These are phyloP conservation scores for Xylariales sp. DNA, from an alignment of 2,329 filamentous ascomycete species.

Conservation along the genomic window DNA sequence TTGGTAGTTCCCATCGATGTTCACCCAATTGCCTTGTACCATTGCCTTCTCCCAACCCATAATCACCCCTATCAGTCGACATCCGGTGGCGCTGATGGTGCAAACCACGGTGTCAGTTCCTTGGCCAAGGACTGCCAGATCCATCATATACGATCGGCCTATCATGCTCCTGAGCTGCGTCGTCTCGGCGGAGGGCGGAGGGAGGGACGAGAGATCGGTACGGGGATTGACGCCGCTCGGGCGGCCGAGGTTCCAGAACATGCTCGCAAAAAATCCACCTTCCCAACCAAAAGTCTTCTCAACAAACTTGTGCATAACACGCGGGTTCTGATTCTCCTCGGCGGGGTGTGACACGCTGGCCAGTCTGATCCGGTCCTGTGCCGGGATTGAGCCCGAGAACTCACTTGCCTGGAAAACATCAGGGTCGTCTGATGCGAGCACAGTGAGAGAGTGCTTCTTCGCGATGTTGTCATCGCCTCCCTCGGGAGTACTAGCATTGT, in stretches of 20 bases:
- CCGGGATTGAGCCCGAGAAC: constrained; percentile 52
- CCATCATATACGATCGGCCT: constrained; percentile 76
- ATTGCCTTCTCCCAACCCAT: constrained; percentile 76
- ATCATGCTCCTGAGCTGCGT: constrained; percentile 68
- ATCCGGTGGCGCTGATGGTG: constrained; percentile 68
- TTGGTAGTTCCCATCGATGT: constrained; percentile 68
- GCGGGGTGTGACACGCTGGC: constrained; percentile 55
- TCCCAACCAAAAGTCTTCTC: constrained; percentile 83
- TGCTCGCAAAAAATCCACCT: constrained; percentile 75
- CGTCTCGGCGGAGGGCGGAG: constrained; percentile 45
- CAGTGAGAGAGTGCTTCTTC: constrained; percentile 40
- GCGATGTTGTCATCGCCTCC: constrained; percentile 28
- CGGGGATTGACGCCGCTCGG: constrained; percentile 32
- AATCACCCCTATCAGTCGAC: constrained; percentile 76
- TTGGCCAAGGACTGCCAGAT: constrained; percentile 68
- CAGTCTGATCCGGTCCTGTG: constrained; percentile 73
- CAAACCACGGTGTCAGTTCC: constrained; percentile 71
- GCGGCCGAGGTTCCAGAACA: constrained; percentile 77
- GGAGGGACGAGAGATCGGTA: constrained; percentile 26
- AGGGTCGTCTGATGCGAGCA: constrained; percentile 80
- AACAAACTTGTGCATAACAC: constrained; percentile 60
- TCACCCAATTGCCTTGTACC: constrained; percentile 61
- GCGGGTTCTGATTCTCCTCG: constrained; percentile 35
- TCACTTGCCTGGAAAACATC: constrained; percentile 65
- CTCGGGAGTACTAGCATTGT: constrained; percentile 34